A percentile compares a stretch with the other conserved stretches of the same genome.
Evolutionary conservation across 192 early-diverging fungal species (phyloP).

Genomic region (Backusella westeae): DNA sequence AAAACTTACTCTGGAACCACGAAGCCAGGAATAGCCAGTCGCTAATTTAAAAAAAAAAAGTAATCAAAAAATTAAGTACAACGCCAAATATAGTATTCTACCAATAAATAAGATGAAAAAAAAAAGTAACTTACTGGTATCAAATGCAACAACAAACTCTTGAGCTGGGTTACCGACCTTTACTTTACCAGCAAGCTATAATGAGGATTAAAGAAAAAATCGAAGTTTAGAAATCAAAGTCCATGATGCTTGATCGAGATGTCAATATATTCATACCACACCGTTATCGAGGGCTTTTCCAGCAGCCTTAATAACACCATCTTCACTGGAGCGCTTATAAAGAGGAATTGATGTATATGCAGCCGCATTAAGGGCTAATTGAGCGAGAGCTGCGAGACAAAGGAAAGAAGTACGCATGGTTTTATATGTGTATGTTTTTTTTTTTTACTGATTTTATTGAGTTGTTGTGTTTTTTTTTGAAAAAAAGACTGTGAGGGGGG

Average conservation of each 20-base stretch:
- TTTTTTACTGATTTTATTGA: neutral
- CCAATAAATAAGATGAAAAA: neutral
- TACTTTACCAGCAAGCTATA: constrained; percentile 84
- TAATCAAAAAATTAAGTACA: constrained; percentile 13
- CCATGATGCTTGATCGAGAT: neutral
- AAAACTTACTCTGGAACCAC: constrained; percentile 32
- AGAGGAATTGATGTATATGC: constrained; percentile 19
- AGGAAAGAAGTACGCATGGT: constrained; percentile 31
- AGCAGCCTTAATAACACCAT: constrained; percentile 23
- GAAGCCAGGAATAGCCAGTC: constrained; percentile 37
- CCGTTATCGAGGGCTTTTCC: constrained; percentile 32
- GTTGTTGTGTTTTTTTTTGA: neutral
- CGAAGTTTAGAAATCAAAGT: neutral
- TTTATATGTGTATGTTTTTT: neutral
- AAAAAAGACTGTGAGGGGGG: neutral
- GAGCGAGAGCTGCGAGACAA: constrained; percentile 30
- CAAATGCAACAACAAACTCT: constrained; percentile 89
- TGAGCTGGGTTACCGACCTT: constrained; percentile 85
- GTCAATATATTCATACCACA: constrained; percentile 15
- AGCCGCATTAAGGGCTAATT: constrained; percentile 25
- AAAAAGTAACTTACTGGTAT: constrained; percentile 53
- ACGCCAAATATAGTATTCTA: constrained; percentile 3
- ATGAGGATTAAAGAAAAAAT: neutral
- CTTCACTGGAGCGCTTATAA: constrained; percentile 1
- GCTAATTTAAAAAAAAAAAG: constrained; percentile 14